Base-by-base conservation (phyloP, 768 basidiomycete species). In the button mushroom (Agaricus bisporus) region DNA sequence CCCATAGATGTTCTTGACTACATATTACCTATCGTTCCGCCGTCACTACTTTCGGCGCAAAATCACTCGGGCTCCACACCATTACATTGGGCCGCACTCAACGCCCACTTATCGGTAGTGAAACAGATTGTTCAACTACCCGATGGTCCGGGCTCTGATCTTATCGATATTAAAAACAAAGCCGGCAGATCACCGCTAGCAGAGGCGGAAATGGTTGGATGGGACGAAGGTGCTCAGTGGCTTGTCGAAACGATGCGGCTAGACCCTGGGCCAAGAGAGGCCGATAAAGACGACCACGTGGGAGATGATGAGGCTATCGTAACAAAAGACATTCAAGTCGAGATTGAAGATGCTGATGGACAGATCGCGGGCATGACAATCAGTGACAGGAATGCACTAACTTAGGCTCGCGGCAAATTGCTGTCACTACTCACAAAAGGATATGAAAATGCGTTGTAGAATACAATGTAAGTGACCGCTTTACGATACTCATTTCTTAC, bases 31-130 rank as follows among this genome's bases (percentile, higher is more conserved):
- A 64, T 82, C 50, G 54, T 79, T 6, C 71, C 79, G 14, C 65
- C 85, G 10, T 66, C 76, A 2, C 67, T 91, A 6, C 63, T 93
- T 18, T 70, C 82, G 2, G 70, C 74, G 0, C 79, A 79, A 55
- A 98, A 97, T 63, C 66, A 66, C 26, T 76, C 88, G 0, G 77
- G 82, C 48, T 95, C 94, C 22, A 95, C 90, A 2, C 78, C 95
- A 6, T 69, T 97, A 5, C 95, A 98, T 63, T 97, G 94, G 94
- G 93, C 94, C 0, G 82, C 88, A 2, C 67, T 93, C 38, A 98
- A 97, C 66, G 72, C 78, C 2, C 94, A 95, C 60, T 78, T 95
- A 3, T 64, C 68, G 6, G 64, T 83, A 44, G 75, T 78, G 1
- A 76, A 84, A 64, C 74, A 71, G 35, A 79, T 92, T 28, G 79